Base-by-base conservation (phyloP, 1,284 basidiomycete species). In the Ceratobasidium sp. region DNA sequence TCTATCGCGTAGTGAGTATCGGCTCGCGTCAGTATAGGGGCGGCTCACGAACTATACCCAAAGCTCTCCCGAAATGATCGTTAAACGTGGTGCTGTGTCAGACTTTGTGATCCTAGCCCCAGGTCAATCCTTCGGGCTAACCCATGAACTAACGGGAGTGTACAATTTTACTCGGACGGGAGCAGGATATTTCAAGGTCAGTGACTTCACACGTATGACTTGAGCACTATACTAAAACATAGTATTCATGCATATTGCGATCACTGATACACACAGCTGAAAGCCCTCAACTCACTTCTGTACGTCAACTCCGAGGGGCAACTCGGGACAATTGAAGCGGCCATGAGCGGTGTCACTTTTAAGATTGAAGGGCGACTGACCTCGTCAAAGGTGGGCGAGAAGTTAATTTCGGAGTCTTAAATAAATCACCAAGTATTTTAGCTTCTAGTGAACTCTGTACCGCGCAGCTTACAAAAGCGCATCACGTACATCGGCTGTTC, bases 101-200 rank as follows among this genome's bases (percentile, higher is more conserved):
- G 34, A 57, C 35, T 57, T 57, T 27, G 31, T 32, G 17, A 20
- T 57, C 3, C 55, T 57, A 3, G n/a, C 12, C 2, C 55, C 55
- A 4, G 55, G 38, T 27, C 10, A 57, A 42, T 40, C 55, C 3
- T 22, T 31, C 22, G n/a, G 25, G 7, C 34, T 38, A n/a, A 42
- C 17, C 5, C 55, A 57, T 32, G 20, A 38, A 8, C 34, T 57
- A 15, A 35, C 55, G 20, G 55, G 55, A 25, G 55, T 57, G 12
- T 57, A 57, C 25, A 57, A 57, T 25, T 57, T 57, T 34, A 57
- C 55, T 10, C 25, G 20, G 2, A 27, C 34, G 2, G 55, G 55
- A 13, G 13, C 55, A 5, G 55, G 55, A 6, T 13, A 57, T 10
- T 57, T 31, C 22, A 25, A 57, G 35, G 55, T 42, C 2, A n/a